Evolutionary conservation across 2,329 filamentous ascomycete genomes (phyloP).

Genomic region (Botrytis hyacinthi): DNA sequence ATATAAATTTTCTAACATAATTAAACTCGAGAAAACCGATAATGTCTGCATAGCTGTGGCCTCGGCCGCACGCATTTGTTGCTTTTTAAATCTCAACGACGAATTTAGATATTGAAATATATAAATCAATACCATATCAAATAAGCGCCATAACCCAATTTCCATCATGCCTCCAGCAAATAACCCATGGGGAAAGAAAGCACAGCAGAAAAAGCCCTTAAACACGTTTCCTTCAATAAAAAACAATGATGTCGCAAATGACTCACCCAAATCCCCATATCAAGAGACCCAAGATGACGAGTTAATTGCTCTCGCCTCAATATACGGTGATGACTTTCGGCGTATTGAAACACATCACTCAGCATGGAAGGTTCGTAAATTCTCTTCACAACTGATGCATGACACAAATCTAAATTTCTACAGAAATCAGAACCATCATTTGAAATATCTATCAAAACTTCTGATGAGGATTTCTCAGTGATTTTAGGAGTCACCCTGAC

Average conservation of each 20-base stretch:
- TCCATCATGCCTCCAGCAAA: conserved; percentile 38
- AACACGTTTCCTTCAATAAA: conserved; percentile 33
- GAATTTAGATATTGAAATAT: conserved; percentile 23
- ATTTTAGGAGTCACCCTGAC: conserved; percentile 78
- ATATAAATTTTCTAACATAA: neutral
- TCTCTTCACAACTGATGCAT: neutral
- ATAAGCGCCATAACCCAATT: conserved; percentile 22
- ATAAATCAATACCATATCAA: neutral
- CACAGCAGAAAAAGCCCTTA: conserved; percentile 40
- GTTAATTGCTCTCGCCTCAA: conserved; percentile 78
- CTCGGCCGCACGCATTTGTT: conserved; percentile 34
- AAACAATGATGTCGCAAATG: conserved; percentile 32
- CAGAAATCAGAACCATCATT: conserved; percentile 81
- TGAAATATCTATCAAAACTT: conserved; percentile 72
- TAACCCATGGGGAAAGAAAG: conserved; percentile 39
- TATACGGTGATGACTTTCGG: conserved; percentile 86
- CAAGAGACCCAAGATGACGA: conserved; percentile 85
- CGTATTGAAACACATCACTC: conserved; percentile 65
- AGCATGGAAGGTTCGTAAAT: conserved; percentile 77
- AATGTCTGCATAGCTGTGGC: conserved; percentile 26
- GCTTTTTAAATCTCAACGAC: conserved; percentile 6
- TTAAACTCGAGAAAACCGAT: neutral
- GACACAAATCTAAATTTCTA: conserved; percentile 21
- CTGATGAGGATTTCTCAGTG: conserved; percentile 68
- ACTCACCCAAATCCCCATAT: conserved; percentile 60